Base-by-base conservation (phyloP, 2,329 filamentous ascomycete genomes). In the Mycosphaerella sp. region DNA sequence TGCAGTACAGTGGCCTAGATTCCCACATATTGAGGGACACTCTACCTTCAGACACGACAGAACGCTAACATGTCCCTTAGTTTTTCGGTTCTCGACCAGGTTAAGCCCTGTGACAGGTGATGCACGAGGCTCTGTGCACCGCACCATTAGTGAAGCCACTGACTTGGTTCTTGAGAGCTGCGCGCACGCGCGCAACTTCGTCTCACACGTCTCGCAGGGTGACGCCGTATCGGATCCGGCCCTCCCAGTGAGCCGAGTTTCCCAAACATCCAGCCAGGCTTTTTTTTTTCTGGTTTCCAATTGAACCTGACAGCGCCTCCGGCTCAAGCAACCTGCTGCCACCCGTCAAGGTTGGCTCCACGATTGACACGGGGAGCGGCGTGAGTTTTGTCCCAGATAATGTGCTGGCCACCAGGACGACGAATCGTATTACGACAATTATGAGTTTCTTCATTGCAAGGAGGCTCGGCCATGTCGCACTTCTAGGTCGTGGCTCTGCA, bases 331-430 rank as follows among this genome's bases (percentile, higher is more conserved):
- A 34, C 40, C 39, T 32, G 42, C 41, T 45, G 40, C 48, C 50
- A 48, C 54, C 45, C 54, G 54, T 53, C 48, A 52, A 56, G 54
- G 49, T 56, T 56, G 31, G 4, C 23, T 38, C 40, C 49, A 49
- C 42, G 36, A 49, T 45, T 45, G 38, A 34, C 31, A 32, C 42
- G 40, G 45, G 45, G 42, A 17, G 34, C 26, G 39, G 36, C 26
- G 26, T 43, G 42, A 44, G 49, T 45, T 38, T 51, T 45, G 29
- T 45, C 6, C 45, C 40, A 49, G 54, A 49, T 17, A 52, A 32
- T 46, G 32, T 46, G 54, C 40, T 53, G 48, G 34, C 49, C 42
- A 45, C 29, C n/a, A 38, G 1, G 41, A 21, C 14, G 32, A 40
- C 48, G 45, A 50, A 32, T 56, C 49, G 54, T 29, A 43, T 21